Base-by-base conservation (phyloP, 257 asterid genomes). In the Lantana camara region DNA sequence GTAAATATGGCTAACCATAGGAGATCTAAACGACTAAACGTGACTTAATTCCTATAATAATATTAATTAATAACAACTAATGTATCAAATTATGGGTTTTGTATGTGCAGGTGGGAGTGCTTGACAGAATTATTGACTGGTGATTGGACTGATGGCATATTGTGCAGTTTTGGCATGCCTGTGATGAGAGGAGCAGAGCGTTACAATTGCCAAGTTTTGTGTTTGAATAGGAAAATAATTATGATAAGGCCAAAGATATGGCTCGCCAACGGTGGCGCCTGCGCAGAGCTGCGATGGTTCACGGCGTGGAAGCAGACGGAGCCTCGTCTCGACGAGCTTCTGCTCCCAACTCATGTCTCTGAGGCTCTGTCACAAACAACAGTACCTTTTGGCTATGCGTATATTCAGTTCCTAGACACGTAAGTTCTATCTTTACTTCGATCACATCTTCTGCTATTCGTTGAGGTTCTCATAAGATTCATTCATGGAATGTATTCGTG, bases 131-230 rank as follows among this genome's bases (percentile, higher is more conserved):
- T 90, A 45, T 52, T 87, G 73, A 70, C 78, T 19, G 96, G 88
- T 19, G 95, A 85, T 69, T 87, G 95, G 95, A 90, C 95, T 2
- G 92, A 90, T 67, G 87, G 73, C 35, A 77, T 90, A 42, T 37
- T 87, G 48, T 90, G 96, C 64, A 85, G 97, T 49, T 85, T 90
- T 15, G 97, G 96, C 7, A 90, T 90, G 96, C 96, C 96, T 7
- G 82, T 87, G 38, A 73, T 77, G 47, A 81, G 80, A 58, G 97
- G 83, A 2, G 73, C 88, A 1, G 96, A 90, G 80, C 78, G 83
- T 3, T 90, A 90, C 80, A 90, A 87, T 54, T 87, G 97, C 49
- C 97, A 87, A 73, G 79, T 90, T 21, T 37, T 90, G 72, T 87
- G 97, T 70, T 63, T 90, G 60, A 83, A 90, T 63, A 70, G 92